Evolutionary conservation across 495 filamentous ascomycete genomes (phyloP), one percentile per base, ranked within the genome.

Genomic region (Xylaria castorea): DNA sequence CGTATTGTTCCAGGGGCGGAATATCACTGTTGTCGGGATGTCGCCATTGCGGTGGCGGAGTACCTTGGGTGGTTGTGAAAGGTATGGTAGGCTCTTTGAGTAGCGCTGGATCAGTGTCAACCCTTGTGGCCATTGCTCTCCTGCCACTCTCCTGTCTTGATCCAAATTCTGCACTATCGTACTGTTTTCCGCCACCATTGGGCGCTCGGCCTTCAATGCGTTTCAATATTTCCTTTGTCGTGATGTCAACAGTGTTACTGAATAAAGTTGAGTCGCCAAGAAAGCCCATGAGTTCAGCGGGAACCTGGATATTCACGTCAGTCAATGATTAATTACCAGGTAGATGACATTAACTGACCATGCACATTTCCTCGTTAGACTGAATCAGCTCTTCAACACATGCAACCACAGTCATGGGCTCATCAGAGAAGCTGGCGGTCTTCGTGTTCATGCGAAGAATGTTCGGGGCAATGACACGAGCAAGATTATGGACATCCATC

Each of bases 401-500:
- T 77, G 97, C 93, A 63, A 99, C 97, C 18, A 94, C 93, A 75
- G 92, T 86, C 86, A 98, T 97, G 75, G 93, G 95, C 51, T 92
- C 89, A 74, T 92, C 91, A 75, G 96, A 94, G 75, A 93, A 89
- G 40, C 83, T 87, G 16, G 90, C 87, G 22, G 76, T 80, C 73
- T 89, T 90, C 57, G 87, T 86, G 73, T 85, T 91, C 14, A 92
- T 90, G 75, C 93, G 94, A 18, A 99, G 89, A 67, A 99, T 92
- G 73, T 99, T 99, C 0, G 96, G 96, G 7, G 95, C 93, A 74
- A 99, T 97, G 71, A 99, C 96, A n/a, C 97, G 98, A 8, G 96
- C 93, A 67, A 99, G 88, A 77, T 99, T 99, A 81, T 97, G 95
- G 63, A 96, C 94, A 81, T 99, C 96, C 96, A 99, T 99, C 86